Base-by-base conservation (phyloP, 139 green algal genomes). In the Picochlorum sp. region DNA sequence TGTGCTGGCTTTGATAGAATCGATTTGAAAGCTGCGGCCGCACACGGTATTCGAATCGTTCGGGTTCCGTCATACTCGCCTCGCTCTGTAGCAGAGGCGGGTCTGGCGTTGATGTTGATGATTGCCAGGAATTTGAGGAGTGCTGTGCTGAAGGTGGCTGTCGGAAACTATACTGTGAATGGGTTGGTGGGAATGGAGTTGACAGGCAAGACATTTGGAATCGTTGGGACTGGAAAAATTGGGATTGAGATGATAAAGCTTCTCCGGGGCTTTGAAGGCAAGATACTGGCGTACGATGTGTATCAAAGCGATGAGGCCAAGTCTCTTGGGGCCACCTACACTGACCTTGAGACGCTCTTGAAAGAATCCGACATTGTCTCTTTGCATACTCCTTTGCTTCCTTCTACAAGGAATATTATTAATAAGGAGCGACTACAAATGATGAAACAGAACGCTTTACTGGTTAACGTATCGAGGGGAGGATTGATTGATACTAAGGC, bases 191-290 rank as follows among this genome's bases (percentile, higher is more conserved):
- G 87, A 16, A 57, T 75, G 4, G 64, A 91, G 61, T 41, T 95
- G 39, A 45, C n/a, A 2, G 60, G 68, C 25, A 86, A 87, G 59
- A 88, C 75, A 0, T 77, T 85, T 2, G 85, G 80, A 9, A 61
- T 95, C 1, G 22, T 95, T 1, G 87, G 87, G 41, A 95, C 87
- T 1, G 87, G 87, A 29, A 77, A 75, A 5, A 95, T 95, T 39
- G 87, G 87, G 39, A 55, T 74, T 18, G 67, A 74, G 45, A 55
- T 75, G 14, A 57, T 59, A 25, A 72, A 53, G 12, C 55, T 75
- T 32, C 47, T 75, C 9, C 44, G 53, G 52, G 67, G 66, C 24
- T 74, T 74, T 50, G 59, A 36, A n/a, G 57, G 66, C 22, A 50
- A 18, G 7, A 36, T 74, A 6, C 51, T 74, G 39, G 66, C 66